Evolutionary conservation across 2,329 filamentous ascomycete species (phyloP).

Genomic region (Xylaria polymorpha): DNA sequence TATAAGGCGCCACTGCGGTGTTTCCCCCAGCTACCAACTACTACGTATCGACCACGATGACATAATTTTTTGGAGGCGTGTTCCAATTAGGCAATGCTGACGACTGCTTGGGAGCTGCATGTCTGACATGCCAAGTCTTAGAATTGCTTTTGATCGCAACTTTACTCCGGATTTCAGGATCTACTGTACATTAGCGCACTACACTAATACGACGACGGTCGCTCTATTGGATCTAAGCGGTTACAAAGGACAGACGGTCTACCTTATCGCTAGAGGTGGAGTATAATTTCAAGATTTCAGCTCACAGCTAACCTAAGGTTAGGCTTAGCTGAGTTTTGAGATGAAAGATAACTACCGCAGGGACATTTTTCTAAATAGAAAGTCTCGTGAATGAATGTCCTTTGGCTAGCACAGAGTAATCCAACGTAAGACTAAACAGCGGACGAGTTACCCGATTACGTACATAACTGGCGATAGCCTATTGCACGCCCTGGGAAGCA

Average conservation of each 20-base stretch:
- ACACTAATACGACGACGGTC: not conserved
- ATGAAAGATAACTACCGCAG: not conserved
- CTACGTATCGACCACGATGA: not conserved
- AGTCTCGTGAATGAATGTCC: not conserved
- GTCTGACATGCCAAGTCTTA: slow-evolving; percentile 1
- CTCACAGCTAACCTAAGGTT: not conserved
- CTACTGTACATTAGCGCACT: slow-evolving; percentile 9
- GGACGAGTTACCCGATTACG: not conserved
- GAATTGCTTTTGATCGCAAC: not conserved
- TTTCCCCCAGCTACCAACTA: slow-evolving; percentile 1
- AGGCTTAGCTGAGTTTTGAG: not conserved
- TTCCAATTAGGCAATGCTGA: not conserved
- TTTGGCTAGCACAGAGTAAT: not conserved
- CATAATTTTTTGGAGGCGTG: not conserved
- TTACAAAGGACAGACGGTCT: not conserved
- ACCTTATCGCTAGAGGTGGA: not conserved
- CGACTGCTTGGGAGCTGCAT: not conserved
- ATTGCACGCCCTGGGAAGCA: not conserved
- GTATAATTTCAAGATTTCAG: not conserved
- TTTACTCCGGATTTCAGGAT: not conserved
- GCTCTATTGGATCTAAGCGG: not conserved
- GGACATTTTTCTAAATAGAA: not conserved
- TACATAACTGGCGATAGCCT: not conserved
- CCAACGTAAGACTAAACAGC: not conserved
- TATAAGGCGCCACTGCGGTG: not conserved